These are phyloP conservation scores for Clonostachys sp. DNA, from an alignment of 2,329 filamentous ascomycete species.

Conservation along the genomic window DNA sequence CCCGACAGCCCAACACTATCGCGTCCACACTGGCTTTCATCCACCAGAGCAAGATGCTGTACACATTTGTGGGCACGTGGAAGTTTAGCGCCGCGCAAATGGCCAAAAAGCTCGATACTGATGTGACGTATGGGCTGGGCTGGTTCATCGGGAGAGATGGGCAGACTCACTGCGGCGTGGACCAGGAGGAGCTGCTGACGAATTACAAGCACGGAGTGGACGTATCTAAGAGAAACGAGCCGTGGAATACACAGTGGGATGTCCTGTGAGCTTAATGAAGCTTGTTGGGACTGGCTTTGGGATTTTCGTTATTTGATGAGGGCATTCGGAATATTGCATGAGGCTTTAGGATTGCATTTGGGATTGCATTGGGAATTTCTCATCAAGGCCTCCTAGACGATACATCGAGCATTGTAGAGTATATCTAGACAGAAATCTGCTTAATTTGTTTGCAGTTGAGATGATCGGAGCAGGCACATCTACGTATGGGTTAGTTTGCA, in stretches of 20 bases:
- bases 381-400: no score
- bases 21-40: slow-evolving; percentile 73
- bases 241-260: slow-evolving; percentile 43
- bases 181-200: slow-evolving; percentile 67
- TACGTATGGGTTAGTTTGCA: no score
- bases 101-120: slow-evolving; percentile 51
- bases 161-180: slow-evolving; percentile 70
- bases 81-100: slow-evolving; percentile 58
- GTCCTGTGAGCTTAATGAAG: slow-evolving; percentile 2
- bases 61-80: slow-evolving; percentile 68
- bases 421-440: no score
- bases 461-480: no score
- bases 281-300: no score
- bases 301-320: no score
- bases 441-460: no score
- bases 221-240: slow-evolving; percentile 41
- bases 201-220: slow-evolving; percentile 61
- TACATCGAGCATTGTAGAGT: no score
- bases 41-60: slow-evolving; percentile 76
- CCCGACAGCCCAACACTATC: slow-evolving; percentile 75
- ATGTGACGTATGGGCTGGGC: slow-evolving; percentile 68
- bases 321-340: no score
- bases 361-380: no score
- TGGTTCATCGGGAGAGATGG: slow-evolving; percentile 74
- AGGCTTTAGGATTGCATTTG: no score